Evolutionary conservation across 108 stramenopile species (phyloP), one percentile per base, ranked within the genome.

Genomic region (Skeletonema potamos): DNA sequence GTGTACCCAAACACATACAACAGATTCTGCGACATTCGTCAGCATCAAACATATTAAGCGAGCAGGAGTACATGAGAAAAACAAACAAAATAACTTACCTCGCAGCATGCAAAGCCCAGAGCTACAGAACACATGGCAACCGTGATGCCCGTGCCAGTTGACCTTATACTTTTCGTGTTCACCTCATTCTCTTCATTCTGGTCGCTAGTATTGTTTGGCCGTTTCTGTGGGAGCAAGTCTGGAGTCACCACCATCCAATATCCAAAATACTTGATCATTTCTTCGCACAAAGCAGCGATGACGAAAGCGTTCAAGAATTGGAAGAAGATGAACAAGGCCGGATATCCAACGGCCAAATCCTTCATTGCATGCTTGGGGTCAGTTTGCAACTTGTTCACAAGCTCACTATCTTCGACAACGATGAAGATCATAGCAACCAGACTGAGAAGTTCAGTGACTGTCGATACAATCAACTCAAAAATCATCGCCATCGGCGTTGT

Each of bases 181-280:
- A 28, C 18, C 15, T 30, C 55, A 32, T 37, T n/a, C 24, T 58
- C 73, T 32, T 10, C 29, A 59, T 64, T 51, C 18, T 24, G 9
- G n/a, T 12, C 59, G 6, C 71, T 81, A 22, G 18, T 15, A 29
- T 66, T 48, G 22, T 63, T 51, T 22, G 57, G 22, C 11, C 56
- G 41, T 17, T 63, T 44, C 60, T 66, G 58, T 18, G 76, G 81
- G 26, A 65, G 69, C 61, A 82, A 41, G 59, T 82, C 82, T 43
- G 82, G 82, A 29, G 51, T 48, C 64, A 78, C 72, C 15, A 82
- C 82, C 82, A 82, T 82, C 61, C 82, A 68, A 44, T 82, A 82
- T 15, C 72, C 63, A 68, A 82, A 82, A 43, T 82, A 82, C 57
- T 82, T 82, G 18, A 77, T 48, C 82, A 78, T 74, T 58, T 82